Base-by-base conservation (phyloP, 805 yeast species). In the Blastobotrys terrestris region DNA sequence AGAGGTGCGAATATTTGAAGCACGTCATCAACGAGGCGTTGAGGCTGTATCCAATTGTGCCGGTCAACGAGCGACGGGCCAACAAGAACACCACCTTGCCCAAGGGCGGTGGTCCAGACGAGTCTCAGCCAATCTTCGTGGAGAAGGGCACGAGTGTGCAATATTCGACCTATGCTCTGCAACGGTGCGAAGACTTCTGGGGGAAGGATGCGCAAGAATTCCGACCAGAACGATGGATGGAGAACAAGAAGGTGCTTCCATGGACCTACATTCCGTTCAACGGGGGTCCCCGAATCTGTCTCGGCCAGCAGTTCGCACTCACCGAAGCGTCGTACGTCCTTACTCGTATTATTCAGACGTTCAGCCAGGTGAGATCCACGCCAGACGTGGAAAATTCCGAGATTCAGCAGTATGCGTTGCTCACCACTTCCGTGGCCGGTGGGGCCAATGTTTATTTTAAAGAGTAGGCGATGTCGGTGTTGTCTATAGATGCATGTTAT, bases 251-350 rank as follows among this genome's bases (percentile, higher is more conserved):
- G 60, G 31, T 40, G 64, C 68, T 31, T 65, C 39, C 75, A 6
- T 77, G 80, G 80, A 76, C 73, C 31, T 77, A 73, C 62, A 63
- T 77, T 31, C 80, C 81, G 21, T 77, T 77, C 66, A 76, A 77
- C 58, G 82, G 81, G 45, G 82, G 82, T 4, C 81, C 81, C 19
- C 65, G 82, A 55, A 76, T 77, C 53, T 77, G 81, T 60, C 66
- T 77, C 51, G 82, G 81, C 42, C 81, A 77, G 67, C 81, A 77
- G 63, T 77, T 76, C 63, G 82, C 81, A 4, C 71, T 77, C 18
- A 77, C 80, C 18, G 81, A 77, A 64, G 77, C 78, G 11, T 68
- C 76, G 18, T 77, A 75, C 62, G 67, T 72, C 16, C 58, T 74
- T 43, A 71, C 67, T 15, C 67, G 78, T 26, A 62, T 75, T 46